Conservation (phyloP, 257 asterid genomes). For the Catharanthus roseus region DNA sequence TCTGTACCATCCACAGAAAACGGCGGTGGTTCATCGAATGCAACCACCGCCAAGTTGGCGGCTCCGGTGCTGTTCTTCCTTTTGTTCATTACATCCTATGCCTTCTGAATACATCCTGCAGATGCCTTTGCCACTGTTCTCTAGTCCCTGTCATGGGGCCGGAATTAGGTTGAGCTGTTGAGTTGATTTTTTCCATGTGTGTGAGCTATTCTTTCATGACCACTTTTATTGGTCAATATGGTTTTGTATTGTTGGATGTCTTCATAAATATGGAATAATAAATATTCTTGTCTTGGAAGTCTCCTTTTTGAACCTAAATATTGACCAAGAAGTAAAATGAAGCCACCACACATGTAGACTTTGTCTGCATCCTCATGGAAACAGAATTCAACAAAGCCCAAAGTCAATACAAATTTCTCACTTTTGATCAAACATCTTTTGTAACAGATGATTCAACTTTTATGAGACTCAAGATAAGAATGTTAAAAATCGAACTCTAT, state of each 20-base stretch:
- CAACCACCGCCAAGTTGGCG: slow-evolving; percentile 29
- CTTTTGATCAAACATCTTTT: too few relatives aligned
- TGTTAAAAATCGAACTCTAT: too few relatives aligned
- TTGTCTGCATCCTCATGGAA: not conserved
- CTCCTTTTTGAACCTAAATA: not conserved
- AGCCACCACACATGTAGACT: not conserved
- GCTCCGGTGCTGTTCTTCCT: slow-evolving; percentile 36
- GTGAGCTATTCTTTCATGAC: slow-evolving; percentile 34
- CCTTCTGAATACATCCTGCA: not conserved
- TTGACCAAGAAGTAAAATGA: not conserved
- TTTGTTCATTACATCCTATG: slow-evolving; percentile 28
- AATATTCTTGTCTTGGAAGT: not conserved
- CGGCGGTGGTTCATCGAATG: slow-evolving; percentile 32
- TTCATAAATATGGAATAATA: slow-evolving; percentile 23
- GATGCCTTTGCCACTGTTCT: not conserved
- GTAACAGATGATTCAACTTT: too few relatives aligned
- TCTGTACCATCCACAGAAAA: slow-evolving; percentile 27
- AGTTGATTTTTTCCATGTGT: slow-evolving; percentile 12
- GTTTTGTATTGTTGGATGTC: slow-evolving; percentile 35
- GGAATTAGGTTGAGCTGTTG: slow-evolving; percentile 3
- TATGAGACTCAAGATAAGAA: too few relatives aligned
- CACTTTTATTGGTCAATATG: slow-evolving; percentile 25
- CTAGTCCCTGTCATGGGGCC: not conserved
- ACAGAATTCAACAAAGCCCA: not conserved
- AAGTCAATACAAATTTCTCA: too few relatives aligned